These are phyloP conservation scores for Niveomyces coronatus DNA, from an alignment of 2,329 filamentous ascomycete species.

Conservation along the genomic window DNA sequence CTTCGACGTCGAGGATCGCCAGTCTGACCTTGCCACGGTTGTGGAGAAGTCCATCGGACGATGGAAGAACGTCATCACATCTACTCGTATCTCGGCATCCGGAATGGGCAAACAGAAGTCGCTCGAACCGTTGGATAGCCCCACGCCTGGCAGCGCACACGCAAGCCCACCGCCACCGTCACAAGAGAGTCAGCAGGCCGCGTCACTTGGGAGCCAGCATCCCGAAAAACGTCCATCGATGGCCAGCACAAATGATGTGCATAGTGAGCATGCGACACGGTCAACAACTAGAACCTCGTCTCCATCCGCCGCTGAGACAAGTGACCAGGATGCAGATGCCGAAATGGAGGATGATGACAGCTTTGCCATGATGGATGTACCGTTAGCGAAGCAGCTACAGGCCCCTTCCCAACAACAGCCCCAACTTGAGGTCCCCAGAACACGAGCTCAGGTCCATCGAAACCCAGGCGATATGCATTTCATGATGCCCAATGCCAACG, in stretches of 20 bases:
- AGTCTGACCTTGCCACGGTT: slow-evolving; percentile 40
- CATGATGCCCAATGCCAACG: slow-evolving; percentile 31
- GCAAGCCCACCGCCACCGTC: slow-evolving; percentile 14
- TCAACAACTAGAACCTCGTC: slow-evolving; percentile 25
- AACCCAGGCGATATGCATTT: slow-evolving; percentile 27
- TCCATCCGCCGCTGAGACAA: slow-evolving; percentile 35
- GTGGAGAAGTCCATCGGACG: slow-evolving; percentile 46
- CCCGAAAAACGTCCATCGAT: slow-evolving; percentile 21
- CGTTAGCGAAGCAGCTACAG: slow-evolving; percentile 26
- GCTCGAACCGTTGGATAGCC: slow-evolving; percentile 27
- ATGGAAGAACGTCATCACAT: slow-evolving; percentile 52
- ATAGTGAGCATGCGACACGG: slow-evolving; percentile 24
- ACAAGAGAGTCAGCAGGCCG: slow-evolving; percentile 14
- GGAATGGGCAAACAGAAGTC: slow-evolving; percentile 42
- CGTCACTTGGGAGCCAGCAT: slow-evolving; percentile 14
- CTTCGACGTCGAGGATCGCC: slow-evolving; percentile 38
- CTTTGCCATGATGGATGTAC: slow-evolving; percentile 39
- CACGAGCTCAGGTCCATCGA: slow-evolving; percentile 27
- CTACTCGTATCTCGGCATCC: slow-evolving; percentile 30
- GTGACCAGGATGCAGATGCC: slow-evolving; percentile 22
- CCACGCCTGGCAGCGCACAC: slow-evolving; percentile 7
- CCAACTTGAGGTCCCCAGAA: slow-evolving; percentile 33
- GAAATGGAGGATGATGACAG: slow-evolving; percentile 51
- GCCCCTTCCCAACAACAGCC: slow-evolving; percentile 29
- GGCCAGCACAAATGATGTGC: slow-evolving; percentile 24